Percentiles rank a stretch among this genome's conserved stretches.
These are phyloP conservation scores for Aspergillus bombycis DNA, from an alignment of 2,329 filamentous ascomycete genomes.

Conservation along the genomic window DNA sequence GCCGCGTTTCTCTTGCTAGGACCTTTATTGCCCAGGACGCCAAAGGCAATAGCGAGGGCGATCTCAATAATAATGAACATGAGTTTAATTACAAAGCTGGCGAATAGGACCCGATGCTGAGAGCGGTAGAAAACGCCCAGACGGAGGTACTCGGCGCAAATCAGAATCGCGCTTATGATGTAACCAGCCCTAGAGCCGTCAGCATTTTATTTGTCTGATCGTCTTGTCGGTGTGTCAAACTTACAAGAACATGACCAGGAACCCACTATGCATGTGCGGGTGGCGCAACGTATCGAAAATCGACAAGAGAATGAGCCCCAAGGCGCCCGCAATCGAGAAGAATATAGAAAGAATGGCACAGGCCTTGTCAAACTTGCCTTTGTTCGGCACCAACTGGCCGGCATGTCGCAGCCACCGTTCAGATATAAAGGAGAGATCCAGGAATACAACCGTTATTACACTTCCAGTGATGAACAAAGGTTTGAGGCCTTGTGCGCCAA, in stretches of 20 bases:
- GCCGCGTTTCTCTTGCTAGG: slow-evolving; percentile 61
- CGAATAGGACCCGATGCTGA: slow-evolving; percentile 70
- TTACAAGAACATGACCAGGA: slow-evolving; percentile 78
- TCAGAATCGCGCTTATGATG: slow-evolving; percentile 80
- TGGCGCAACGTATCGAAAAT: slow-evolving; percentile 83
- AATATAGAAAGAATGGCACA: slow-evolving; percentile 44
- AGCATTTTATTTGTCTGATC: neutral
- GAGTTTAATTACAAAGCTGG: slow-evolving; percentile 87
- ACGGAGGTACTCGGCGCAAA: slow-evolving; percentile 87
- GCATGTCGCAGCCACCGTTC: slow-evolving; percentile 85
- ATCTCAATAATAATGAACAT: slow-evolving; percentile 81
- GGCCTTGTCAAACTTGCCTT: slow-evolving; percentile 42
- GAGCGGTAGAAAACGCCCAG: slow-evolving; percentile 76
- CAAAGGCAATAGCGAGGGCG: slow-evolving; percentile 69
- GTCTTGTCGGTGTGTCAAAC: slow-evolving; percentile 12
- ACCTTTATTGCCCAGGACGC: slow-evolving; percentile 46
- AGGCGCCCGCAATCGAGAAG: slow-evolving; percentile 75
- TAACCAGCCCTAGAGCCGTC: slow-evolving; percentile 65
- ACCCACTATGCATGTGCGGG: slow-evolving; percentile 69
- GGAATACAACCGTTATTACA: slow-evolving; percentile 70
- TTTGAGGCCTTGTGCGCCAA: slow-evolving; percentile 61
- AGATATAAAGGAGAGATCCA: slow-evolving; percentile 77
- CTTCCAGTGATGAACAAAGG: slow-evolving; percentile 66
- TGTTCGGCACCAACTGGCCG: slow-evolving; percentile 77
- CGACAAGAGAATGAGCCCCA: slow-evolving; percentile 78